phyloP scores from a whole-genome alignment of 179 eudicot species.

The Sideroxylon spinosum region DNA sequence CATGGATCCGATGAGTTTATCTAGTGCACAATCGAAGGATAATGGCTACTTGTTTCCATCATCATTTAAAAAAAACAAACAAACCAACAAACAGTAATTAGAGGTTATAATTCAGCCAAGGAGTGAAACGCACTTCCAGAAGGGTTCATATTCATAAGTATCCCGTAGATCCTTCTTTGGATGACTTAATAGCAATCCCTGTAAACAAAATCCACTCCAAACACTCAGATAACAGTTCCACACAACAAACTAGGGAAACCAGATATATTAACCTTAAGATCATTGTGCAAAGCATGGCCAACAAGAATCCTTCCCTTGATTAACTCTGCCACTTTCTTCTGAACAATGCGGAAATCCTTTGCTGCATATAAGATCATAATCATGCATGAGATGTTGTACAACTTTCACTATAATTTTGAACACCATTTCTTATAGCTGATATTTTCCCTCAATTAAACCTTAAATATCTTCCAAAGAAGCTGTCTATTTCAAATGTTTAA shows the following conservation, averaged over 20 bases:
- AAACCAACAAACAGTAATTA: not conserved
- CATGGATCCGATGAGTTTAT: no score
- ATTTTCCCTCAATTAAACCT: not conserved
- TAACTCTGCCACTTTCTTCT: slow-evolving; percentile 84
- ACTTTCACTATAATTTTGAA: not conserved
- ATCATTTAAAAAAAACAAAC: no score
- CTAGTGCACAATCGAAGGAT: no score
- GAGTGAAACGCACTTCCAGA: slow-evolving; percentile 49
- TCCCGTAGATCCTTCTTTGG: slow-evolving; percentile 82
- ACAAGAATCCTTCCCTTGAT: slow-evolving; percentile 78
- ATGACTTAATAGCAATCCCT: slow-evolving; percentile 85
- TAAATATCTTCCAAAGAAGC: slow-evolving; percentile 2
- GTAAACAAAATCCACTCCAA: slow-evolving; percentile 18
- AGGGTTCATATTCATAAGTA: slow-evolving; percentile 82
- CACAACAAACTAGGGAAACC: not conserved
- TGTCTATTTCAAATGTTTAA: not conserved
- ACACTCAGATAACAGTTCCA: not conserved
- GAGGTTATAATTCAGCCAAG: not conserved
- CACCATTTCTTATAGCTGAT: not conserved
- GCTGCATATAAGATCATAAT: slow-evolving; percentile 48
- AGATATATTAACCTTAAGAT: slow-evolving; percentile 58
- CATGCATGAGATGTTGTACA: slow-evolving; percentile 9
- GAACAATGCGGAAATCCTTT: slow-evolving; percentile 70
- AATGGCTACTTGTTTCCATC: no score
- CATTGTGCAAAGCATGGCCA: slow-evolving; percentile 95